These are phyloP conservation scores for Trematosphaeria pertusa DNA, from an alignment of 2,329 filamentous ascomycete species.

Conservation along the genomic window DNA sequence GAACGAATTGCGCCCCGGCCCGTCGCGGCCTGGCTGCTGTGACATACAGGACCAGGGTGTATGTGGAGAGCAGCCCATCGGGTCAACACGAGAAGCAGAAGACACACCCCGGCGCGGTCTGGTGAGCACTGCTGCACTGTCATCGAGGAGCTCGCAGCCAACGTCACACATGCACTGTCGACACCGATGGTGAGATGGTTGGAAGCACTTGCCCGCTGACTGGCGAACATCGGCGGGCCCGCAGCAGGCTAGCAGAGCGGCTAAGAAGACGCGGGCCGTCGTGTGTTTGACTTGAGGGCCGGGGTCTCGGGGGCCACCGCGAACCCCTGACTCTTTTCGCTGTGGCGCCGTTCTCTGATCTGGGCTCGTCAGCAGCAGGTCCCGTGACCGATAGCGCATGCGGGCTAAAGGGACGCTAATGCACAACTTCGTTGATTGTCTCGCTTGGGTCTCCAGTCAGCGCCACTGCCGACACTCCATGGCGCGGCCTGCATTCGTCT, in stretches of 20 bases:
- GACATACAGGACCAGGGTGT: slow-evolving; percentile 34
- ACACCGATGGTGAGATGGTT: neutral
- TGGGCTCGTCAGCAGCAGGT: slow-evolving; percentile 9
- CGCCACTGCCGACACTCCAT: slow-evolving; percentile 24
- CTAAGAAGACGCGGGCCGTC: slow-evolving; percentile 21
- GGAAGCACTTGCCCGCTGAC: too few relatives aligned
- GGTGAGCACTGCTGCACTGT: slow-evolving; percentile 22
- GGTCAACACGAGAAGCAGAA: slow-evolving; percentile 17
- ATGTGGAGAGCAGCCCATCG: slow-evolving; percentile 33
- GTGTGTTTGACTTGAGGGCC: slow-evolving; percentile 14
- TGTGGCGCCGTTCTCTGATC: slow-evolving; percentile 9
- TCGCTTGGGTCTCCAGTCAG: slow-evolving; percentile 23
- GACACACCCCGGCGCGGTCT: slow-evolving; percentile 9
- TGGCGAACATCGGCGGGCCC: too few relatives aligned
- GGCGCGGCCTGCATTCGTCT: slow-evolving; percentile 19
- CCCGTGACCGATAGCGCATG: slow-evolving; percentile 19
- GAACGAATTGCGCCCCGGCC: slow-evolving; percentile 41
- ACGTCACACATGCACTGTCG: slow-evolving; percentile 21
- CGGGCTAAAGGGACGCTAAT: slow-evolving; percentile 12
- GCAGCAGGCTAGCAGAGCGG: slow-evolving; percentile 9
- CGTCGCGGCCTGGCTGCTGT: slow-evolving; percentile 40
- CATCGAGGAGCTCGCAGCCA: slow-evolving; percentile 23
- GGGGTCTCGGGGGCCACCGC: slow-evolving; percentile 8
- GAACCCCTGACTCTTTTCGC: slow-evolving; percentile 11
- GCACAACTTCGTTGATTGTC: slow-evolving; percentile 13